phyloP scores from a whole-genome alignment of 805 yeast species.

The Clavispora asparagi region DNA sequence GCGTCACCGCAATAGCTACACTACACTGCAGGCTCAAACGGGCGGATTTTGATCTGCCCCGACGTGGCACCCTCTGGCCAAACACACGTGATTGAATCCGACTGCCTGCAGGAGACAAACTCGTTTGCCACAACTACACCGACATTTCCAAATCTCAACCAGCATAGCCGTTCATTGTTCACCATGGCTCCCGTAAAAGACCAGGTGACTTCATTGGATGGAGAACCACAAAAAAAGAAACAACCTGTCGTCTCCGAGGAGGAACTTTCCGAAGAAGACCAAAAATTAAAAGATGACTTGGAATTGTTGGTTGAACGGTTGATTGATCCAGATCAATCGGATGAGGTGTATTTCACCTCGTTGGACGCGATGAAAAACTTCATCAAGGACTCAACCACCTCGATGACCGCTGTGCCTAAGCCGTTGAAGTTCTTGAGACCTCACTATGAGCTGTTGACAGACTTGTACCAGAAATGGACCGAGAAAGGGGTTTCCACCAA shows the following conservation, averaged over 20 bases:
- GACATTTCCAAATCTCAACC: background rate
- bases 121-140: conserved; percentile 2
- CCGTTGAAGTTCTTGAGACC: conserved; percentile 95
- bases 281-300: conserved; percentile 76
- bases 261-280: conserved; percentile 91
- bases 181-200: conserved; percentile 36
- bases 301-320: conserved; percentile 83
- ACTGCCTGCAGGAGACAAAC: background rate
- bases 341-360: conserved; percentile 52
- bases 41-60: too few species aligned
- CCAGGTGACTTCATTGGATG: conserved; percentile 8
- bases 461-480: conserved; percentile 63
- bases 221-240: conserved; percentile 19
- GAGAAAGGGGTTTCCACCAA: conserved; percentile 20
- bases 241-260: conserved; percentile 49
- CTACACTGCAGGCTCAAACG: too few species aligned
- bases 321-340: conserved; percentile 42
- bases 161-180: background rate
- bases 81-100: background rate
- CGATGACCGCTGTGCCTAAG: conserved; percentile 99
- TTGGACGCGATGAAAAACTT: conserved; percentile 66
- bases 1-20: too few species aligned
- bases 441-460: conserved; percentile 64
- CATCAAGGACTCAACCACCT: conserved; percentile 89
- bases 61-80: too few species aligned